phyloP scores from a whole-genome alignment of 768 basidiomycete species.

The Pisolithus sp. region DNA sequence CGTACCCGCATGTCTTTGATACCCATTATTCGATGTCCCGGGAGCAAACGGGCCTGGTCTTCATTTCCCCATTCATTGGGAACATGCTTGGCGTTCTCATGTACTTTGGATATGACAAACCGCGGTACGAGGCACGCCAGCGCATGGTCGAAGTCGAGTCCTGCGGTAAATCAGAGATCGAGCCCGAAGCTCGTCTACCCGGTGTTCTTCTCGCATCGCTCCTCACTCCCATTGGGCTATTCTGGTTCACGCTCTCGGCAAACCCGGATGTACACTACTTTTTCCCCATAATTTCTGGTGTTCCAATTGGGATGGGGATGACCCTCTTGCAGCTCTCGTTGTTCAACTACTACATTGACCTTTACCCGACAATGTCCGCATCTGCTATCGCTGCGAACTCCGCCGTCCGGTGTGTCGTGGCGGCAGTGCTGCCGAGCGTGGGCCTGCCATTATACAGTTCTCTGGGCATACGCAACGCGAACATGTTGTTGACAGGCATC shows the following conservation, averaged over 20 bases:
- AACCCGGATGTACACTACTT: conserved; percentile 16
- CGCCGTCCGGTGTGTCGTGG: conserved; percentile 13
- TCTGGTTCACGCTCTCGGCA: conserved; percentile 21
- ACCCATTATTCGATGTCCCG: conserved; percentile 17
- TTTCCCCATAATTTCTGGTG: conserved; percentile 16
- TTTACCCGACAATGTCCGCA: conserved; percentile 19
- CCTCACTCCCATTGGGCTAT: conserved; percentile 19
- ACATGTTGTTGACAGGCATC: neutral
- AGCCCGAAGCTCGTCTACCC: conserved; percentile 16
- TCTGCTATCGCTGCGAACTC: conserved; percentile 22
- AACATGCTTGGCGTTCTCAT: conserved; percentile 18
- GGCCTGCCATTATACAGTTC: neutral
- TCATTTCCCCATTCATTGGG: conserved; percentile 18
- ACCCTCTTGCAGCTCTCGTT: conserved; percentile 21
- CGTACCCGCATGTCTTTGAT: conserved; percentile 17
- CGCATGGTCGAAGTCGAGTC: conserved; percentile 9
- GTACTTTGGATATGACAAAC: conserved; percentile 16
- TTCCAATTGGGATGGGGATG: conserved; percentile 23
- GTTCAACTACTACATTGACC: conserved; percentile 22
- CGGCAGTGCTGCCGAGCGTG: conserved; percentile 14
- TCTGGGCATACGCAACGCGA: conserved; percentile 1
- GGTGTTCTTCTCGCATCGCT: conserved; percentile 15
- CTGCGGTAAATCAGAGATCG: conserved; percentile 12
- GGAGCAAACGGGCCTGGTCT: conserved; percentile 15
- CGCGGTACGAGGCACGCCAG: conserved; percentile 15